Conservation (phyloP, 805 yeast genomes). For the Cyberlindnera nakhonratchasimensis region DNA sequence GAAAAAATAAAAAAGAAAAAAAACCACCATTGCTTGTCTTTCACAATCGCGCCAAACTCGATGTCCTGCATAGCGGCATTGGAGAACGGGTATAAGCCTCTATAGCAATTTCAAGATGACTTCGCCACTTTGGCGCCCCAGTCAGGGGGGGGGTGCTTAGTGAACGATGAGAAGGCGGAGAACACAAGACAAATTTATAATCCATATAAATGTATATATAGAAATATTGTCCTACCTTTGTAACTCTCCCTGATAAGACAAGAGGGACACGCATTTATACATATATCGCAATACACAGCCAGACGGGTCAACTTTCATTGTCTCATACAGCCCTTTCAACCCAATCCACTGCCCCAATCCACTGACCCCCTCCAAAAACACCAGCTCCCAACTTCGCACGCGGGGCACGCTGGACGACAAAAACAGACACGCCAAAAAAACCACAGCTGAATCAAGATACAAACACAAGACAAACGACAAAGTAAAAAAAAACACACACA, state of each 20-base stretch:
- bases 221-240: too few relatives aligned
- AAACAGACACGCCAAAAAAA: constrained; percentile 3
- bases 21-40: background rate
- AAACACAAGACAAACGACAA: background rate
- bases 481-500: background rate
- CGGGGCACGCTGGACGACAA: constrained; percentile 1
- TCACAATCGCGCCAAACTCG: background rate
- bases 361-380: background rate
- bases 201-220: too few relatives aligned
- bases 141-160: background rate
- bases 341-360: too few relatives aligned
- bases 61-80: too few relatives aligned
- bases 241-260: too few relatives aligned
- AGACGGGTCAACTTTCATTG: too few relatives aligned
- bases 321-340: too few relatives aligned
- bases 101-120: constrained; percentile 3
- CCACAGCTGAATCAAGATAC: background rate
- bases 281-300: too few relatives aligned
- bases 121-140: constrained; percentile 1
- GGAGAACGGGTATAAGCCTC: too few relatives aligned
- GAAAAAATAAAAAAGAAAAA: background rate
- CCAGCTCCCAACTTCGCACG: background rate
- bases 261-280: too few relatives aligned
- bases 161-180: background rate
- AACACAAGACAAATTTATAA: too few relatives aligned